phyloP scores from a whole-genome alignment of 164 flowering plant genomes.

The Chloranthus sessilifolius region DNA sequence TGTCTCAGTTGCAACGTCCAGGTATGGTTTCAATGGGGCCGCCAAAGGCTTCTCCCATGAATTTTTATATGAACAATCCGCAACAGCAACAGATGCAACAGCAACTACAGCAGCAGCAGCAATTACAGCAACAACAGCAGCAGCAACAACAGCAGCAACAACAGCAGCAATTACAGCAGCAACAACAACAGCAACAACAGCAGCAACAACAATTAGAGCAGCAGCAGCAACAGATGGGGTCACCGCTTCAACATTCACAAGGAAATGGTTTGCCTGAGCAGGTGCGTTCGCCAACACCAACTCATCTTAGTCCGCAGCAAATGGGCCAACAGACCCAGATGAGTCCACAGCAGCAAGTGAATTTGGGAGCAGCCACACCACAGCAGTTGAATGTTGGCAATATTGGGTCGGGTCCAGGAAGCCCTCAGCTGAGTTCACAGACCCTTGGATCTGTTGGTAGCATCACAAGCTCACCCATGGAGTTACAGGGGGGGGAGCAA shows the following conservation, averaged over 20 bases:
- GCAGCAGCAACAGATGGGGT: conserved; percentile 42
- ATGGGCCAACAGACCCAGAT: conserved; percentile 50
- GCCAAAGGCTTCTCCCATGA: conserved; percentile 53
- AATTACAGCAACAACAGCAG: conserved; percentile 5
- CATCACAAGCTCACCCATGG: conserved; percentile 78
- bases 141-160: conserved; percentile 2
- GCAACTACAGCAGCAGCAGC: conserved; percentile 7
- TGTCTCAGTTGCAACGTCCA: conserved; percentile 48
- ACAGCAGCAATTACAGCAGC: conserved; percentile 5
- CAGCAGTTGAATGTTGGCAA: conserved; percentile 57
- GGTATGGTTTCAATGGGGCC: conserved; percentile 68
- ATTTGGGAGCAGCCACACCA: conserved; percentile 44
- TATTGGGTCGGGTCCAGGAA: conserved; percentile 67
- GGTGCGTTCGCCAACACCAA: conserved; percentile 31
- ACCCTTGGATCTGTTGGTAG: conserved; percentile 85
- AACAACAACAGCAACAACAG: conserved; percentile 18
- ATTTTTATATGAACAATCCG: conserved; percentile 52
- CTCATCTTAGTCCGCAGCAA: conserved; percentile 51
- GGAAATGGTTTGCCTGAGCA: conserved; percentile 7
- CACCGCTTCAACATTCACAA: conserved; percentile 38
- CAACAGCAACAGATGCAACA: conserved; percentile 24
- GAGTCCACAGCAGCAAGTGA: conserved; percentile 62
- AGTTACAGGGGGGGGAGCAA: conserved; percentile 72
- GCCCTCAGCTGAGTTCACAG: conserved; percentile 94
- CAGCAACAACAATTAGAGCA: conserved; percentile 24